Evolutionary conservation across 108 stramenopile genomes (phyloP).

Genomic region (Cyclostephanos tholiformis): DNA sequence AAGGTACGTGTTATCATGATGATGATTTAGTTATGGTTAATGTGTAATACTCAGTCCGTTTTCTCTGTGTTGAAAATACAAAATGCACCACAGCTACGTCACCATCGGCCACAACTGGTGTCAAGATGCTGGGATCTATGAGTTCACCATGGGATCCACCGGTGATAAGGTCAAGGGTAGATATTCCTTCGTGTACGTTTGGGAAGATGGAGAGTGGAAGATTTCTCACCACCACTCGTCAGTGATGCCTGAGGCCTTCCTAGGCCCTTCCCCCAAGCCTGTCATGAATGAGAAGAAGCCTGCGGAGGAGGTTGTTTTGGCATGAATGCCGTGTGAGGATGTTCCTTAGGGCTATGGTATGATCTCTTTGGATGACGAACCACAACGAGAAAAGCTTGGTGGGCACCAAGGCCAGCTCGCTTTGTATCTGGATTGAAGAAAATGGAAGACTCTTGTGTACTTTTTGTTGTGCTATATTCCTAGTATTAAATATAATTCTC

Average conservation of each 20-base stretch:
- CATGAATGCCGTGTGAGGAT: neutral
- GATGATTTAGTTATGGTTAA: too few relatives aligned
- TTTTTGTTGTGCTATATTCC: too few relatives aligned
- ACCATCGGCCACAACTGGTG: conserved; percentile 50
- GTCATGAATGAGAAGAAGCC: conserved; percentile 32
- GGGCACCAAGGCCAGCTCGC: too few relatives aligned
- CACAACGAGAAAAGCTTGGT: too few relatives aligned
- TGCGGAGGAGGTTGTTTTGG: neutral
- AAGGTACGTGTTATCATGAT: neutral
- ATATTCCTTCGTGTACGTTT: conserved; percentile 62
- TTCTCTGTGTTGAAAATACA: too few relatives aligned
- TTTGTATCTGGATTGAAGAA: too few relatives aligned
- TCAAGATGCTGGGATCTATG: conserved; percentile 59
- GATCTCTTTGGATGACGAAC: neutral
- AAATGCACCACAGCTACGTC: neutral
- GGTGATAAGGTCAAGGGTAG: conserved; percentile 62
- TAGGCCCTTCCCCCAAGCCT: conserved; percentile 29
- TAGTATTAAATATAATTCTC: too few relatives aligned
- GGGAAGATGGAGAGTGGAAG: conserved; percentile 70
- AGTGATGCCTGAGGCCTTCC: conserved; percentile 60
- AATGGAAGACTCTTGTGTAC: too few relatives aligned
- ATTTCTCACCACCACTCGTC: conserved; percentile 73
- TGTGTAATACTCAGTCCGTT: too few relatives aligned
- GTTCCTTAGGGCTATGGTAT: neutral
- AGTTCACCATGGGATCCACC: conserved; percentile 62